These are phyloP conservation scores for Leptomonas seymouri DNA, from an alignment of 208 protist species.

Conservation along the genomic window DNA sequence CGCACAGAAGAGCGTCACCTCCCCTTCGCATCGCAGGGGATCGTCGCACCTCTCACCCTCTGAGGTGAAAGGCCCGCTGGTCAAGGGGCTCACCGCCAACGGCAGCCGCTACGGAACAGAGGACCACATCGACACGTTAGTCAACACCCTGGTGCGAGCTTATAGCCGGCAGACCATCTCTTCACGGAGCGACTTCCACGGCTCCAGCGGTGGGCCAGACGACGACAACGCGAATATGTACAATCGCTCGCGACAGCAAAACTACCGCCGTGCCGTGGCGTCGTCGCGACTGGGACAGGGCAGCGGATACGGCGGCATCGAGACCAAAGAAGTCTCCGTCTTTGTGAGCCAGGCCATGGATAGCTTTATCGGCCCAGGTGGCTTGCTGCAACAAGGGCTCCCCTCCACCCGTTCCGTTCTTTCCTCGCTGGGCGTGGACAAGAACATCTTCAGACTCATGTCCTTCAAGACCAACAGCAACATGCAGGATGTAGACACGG, in stretches of 20 bases:
- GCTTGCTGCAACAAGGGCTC: slow-evolving; percentile 9
- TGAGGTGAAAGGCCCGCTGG: slow-evolving; percentile 6
- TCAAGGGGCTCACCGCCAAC: slow-evolving; percentile 32
- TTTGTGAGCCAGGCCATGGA: slow-evolving; percentile 55
- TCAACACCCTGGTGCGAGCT: slow-evolving; percentile 34
- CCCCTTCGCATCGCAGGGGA: background rate
- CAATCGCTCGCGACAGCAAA: slow-evolving; percentile 6
- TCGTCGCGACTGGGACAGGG: slow-evolving; percentile 19
- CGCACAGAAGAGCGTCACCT: background rate
- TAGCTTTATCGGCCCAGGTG: slow-evolving; percentile 31
- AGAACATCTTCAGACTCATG: slow-evolving; percentile 45
- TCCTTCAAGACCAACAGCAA: slow-evolving; percentile 40
- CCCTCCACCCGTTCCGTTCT: slow-evolving; percentile 41
- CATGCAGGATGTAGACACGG: slow-evolving; percentile 18
- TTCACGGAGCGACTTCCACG: slow-evolving; percentile 17
- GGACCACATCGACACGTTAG: slow-evolving; percentile 45
- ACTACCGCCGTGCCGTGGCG: slow-evolving; percentile 20
- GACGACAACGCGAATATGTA: slow-evolving; percentile 31
- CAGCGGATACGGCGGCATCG: background rate
- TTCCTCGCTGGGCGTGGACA: slow-evolving; percentile 42
- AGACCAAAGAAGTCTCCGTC: slow-evolving; percentile 33
- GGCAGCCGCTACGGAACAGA: slow-evolving; percentile 9
- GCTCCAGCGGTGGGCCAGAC: slow-evolving; percentile 6
- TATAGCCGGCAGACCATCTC: slow-evolving; percentile 33
- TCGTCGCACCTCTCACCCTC: background rate